phyloP scores from a whole-genome alignment of 495 filamentous ascomycete genomes.

The Darksidea phi region DNA sequence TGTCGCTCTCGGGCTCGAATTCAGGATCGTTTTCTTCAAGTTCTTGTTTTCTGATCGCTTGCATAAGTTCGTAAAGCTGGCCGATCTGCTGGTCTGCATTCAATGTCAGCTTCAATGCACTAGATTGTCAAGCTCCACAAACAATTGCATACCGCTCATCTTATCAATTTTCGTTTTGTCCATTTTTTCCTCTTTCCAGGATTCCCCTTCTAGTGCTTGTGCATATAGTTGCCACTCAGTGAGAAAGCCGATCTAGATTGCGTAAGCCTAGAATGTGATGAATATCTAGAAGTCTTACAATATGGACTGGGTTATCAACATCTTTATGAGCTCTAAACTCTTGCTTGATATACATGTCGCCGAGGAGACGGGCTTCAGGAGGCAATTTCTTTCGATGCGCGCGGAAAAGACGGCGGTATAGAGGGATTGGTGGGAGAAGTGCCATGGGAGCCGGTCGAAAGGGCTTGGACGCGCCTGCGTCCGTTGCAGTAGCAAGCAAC shows the following conservation, averaged over 20 bases:
- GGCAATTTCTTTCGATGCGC: constrained; percentile 78
- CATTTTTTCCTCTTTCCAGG: constrained; percentile 75
- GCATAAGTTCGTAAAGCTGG: constrained; percentile 92
- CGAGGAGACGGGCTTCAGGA: constrained; percentile 71
- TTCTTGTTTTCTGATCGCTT: constrained; percentile 66
- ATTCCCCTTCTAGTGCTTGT: constrained; percentile 81
- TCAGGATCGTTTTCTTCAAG: constrained; percentile 46
- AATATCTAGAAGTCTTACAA: constrained; percentile 56
- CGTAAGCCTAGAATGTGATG: no score
- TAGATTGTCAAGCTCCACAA: background rate
- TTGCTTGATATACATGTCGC: constrained; percentile 85
- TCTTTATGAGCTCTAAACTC: constrained; percentile 82
- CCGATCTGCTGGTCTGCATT: constrained; percentile 81
- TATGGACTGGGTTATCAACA: constrained; percentile 87
- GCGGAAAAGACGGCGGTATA: constrained; percentile 84
- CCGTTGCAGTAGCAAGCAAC: constrained; percentile 25
- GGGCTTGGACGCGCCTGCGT: constrained; percentile 45
- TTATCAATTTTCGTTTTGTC: constrained; percentile 79
- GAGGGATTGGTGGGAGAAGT: constrained; percentile 83
- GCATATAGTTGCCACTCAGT: constrained; percentile 96
- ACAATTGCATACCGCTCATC: constrained; percentile 72
- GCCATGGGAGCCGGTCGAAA: constrained; percentile 64
- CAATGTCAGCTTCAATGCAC: background rate
- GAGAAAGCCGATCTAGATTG: constrained; percentile 79
- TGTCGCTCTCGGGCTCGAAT: constrained; percentile 16